A percentile compares a stretch with the other conserved stretches of the same genome.
These are phyloP conservation scores for Actinidia arguta DNA, from an alignment of 179 eudicot genomes.

Conservation along the genomic window DNA sequence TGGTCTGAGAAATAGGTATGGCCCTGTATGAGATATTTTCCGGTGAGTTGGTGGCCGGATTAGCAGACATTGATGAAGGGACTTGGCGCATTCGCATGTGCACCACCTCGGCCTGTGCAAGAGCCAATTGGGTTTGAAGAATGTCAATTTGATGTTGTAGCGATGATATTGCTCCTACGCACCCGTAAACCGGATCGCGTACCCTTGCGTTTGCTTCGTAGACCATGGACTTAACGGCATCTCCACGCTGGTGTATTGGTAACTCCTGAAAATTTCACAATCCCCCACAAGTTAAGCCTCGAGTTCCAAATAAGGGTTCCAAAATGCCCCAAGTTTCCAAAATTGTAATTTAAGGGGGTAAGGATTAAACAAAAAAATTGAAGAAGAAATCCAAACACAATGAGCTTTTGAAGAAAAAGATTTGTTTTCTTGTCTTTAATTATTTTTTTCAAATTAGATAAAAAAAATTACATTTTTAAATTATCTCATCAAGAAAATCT, in stretches of 20 bases:
- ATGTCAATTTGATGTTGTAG: constrained; percentile 74
- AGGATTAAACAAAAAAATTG: not conserved
- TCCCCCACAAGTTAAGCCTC: constrained; percentile 1
- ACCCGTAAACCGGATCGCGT: constrained; percentile 90
- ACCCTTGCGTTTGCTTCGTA: constrained; percentile 95
- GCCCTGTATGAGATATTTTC: constrained; percentile 47
- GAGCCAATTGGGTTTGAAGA: constrained; percentile 74
- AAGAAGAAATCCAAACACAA: too few species aligned
- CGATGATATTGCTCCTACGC: constrained; percentile 90
- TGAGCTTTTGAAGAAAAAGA: not conserved
- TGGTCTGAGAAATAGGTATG: constrained; percentile 46
- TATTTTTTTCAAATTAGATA: too few species aligned
- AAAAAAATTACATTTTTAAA: too few species aligned
- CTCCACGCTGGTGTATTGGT: constrained; percentile 75
- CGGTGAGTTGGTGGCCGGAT: constrained; percentile 43
- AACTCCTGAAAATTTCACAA: constrained; percentile 54
- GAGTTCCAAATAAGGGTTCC: too few species aligned
- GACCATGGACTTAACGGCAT: constrained; percentile 92
- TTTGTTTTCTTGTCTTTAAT: too few species aligned
- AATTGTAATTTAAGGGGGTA: not conserved
- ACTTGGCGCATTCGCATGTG: constrained; percentile 76
- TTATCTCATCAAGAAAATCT: too few species aligned
- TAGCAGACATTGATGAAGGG: constrained; percentile 26
- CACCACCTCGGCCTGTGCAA: constrained; percentile 86
- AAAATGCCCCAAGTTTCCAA: not conserved